These are phyloP conservation scores for Starmerella sirachaensis DNA, from an alignment of 805 yeast genomes.

Conservation along the genomic window DNA sequence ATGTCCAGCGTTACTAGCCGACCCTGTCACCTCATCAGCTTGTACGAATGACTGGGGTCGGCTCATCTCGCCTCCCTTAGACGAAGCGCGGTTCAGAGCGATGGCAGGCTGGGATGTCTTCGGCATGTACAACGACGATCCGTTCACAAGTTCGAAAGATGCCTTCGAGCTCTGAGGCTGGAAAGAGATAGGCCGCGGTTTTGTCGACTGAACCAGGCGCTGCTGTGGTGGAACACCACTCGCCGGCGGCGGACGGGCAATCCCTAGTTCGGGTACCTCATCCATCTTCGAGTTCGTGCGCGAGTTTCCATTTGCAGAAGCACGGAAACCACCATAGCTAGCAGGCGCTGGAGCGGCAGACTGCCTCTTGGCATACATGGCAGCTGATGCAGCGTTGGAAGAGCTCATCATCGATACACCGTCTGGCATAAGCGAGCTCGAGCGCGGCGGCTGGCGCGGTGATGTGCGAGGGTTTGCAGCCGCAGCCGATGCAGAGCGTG, in stretches of 20 bases:
- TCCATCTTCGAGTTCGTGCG: conserved; percentile 8
- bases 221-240: conserved; percentile 5
- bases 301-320: neutral
- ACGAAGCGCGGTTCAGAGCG: conserved; percentile 26
- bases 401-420: neutral
- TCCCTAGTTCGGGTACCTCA: conserved; percentile 22
- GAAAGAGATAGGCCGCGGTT: conserved; percentile 31
- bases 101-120: conserved; percentile 27
- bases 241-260: conserved; percentile 16
- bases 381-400: too few species aligned
- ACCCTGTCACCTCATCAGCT: too few species aligned
- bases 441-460: conserved; percentile 5
- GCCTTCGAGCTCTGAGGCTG: conserved; percentile 24
- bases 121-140: conserved; percentile 20
- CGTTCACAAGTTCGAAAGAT: conserved; percentile 10
- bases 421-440: conserved; percentile 7
- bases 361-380: conserved; percentile 4
- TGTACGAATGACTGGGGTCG: conserved; percentile 20
- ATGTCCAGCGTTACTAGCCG: too few species aligned
- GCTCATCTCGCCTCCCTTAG: conserved; percentile 28
- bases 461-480: conserved; percentile 2
- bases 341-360: conserved; percentile 7
- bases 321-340: too few species aligned
- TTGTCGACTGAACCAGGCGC: conserved; percentile 17
- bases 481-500: conserved; percentile 7